Base-by-base conservation (phyloP, 192 early-diverging fungal species). In the Paraglomus occultum region DNA sequence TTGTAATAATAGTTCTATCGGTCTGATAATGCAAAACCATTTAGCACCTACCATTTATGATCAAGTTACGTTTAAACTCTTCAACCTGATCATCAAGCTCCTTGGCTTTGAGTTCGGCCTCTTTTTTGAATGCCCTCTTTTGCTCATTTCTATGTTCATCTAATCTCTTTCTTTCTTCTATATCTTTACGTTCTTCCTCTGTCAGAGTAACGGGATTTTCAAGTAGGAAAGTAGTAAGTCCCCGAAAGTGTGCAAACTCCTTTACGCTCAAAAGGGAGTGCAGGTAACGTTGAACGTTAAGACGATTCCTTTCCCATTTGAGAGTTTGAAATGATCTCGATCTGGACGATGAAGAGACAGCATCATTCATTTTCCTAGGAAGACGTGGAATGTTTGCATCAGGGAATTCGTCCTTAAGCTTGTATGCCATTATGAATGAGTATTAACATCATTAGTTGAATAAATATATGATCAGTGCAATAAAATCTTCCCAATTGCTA, bases 231-330 rank as follows among this genome's bases (percentile, higher is more conserved):
- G 49, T 17, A 8, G 45, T 44, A 55, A 86, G 76, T 9, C 65
- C 31, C 7, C 48, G 31, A 4, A 75, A 78, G 46, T 53, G 57
- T 8, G 79, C 69, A 8, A 84, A 42, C 15, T 72, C 65, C 10
- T 61, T 64, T 6, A 76, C 51, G 2, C 53, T 72, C 39, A 76
- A 73, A 0, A 86, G 45, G 9, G 74, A 67, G 31, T 73, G 76
- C 4, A 86, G 48, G 20, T 80, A 84, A 0, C 74, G 77, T 23
- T 81, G 76, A 15, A 82, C 72, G 22, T 74, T 67, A 53, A 82
- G 52, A 1, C 85, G 75, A 70, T 86, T 81, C 58, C 81, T 83
- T 65, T 86, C 85, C 6, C 79, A 75, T 9, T 76, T 72, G 12
- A 74, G 45, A 6, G 58, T 63, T n/a, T 67, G 47, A 15, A 61